Base-by-base conservation (phyloP, 441 rosid species). In the Eruca vesicaria region DNA sequence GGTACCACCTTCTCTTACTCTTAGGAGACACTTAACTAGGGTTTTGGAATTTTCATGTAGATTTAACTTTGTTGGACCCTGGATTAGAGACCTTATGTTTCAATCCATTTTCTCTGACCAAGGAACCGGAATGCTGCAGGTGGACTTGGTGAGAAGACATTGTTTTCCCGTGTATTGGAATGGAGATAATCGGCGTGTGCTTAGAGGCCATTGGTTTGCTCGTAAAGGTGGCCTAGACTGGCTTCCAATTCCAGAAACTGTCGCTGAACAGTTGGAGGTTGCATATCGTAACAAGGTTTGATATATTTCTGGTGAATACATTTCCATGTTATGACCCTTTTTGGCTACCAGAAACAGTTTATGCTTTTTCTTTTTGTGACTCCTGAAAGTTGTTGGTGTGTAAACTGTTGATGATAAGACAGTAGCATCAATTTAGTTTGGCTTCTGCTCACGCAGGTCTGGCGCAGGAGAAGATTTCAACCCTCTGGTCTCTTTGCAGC, bases 141-240 rank as follows among this genome's bases (percentile, higher is more conserved):
- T 96, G 63, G 99, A 96, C 87, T 80, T 96, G 83, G 83, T 80
- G 69, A 88, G 82, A 73, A 88, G 98, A 75, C 97, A 90, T 80
- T 89, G 91, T 76, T 96, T 93, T 77, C 98, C 99, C 20, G 97
- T 96, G 65, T 93, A 96, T 69, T 96, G 99, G 98, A 84, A 87
- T 84, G 99, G 98, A 75, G 98, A 96, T 79, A 96, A 92, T 60
- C 85, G 98, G 36, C 98, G 99, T 72, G 98, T 93, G 64, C 79
- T 96, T 71, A 90, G 99, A 80, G 99, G 99, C 41, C 99, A 93
- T 73, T 96, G 99, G 98, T 96, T 96, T 78, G 98, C 97, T 73
- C 84, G 91, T 66, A 93, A 92, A 82, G 97, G 97, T 66, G 96
- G 98, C 53, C 82, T 91, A 62, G 97, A 92, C 83, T 93, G 99